Conservation (phyloP, 176 grass and related monocot genomes). For the Avena insularis region DNA sequence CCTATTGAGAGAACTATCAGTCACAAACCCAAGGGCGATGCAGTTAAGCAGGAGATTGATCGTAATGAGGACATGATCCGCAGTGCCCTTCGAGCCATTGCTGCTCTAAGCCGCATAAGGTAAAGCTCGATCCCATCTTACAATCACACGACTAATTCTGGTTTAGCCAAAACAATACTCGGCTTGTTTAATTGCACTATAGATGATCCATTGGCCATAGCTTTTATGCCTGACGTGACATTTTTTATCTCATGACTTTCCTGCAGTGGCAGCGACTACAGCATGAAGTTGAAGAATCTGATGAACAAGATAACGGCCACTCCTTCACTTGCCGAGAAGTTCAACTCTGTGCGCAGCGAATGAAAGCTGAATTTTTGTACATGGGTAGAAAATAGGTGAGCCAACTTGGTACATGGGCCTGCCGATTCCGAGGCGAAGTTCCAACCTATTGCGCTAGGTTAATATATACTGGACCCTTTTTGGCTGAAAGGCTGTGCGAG, state of each 20-base stretch:
- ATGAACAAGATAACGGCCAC: slow-evolving; percentile 79
- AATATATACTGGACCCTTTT: background rate
- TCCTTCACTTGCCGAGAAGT: slow-evolving; percentile 72
- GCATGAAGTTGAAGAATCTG: slow-evolving; percentile 91
- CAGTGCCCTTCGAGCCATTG: slow-evolving; percentile 87
- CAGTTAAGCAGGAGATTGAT: slow-evolving; percentile 97
- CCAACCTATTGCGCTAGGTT: background rate
- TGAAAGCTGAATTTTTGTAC: slow-evolving; percentile 46
- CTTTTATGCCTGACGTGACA: background rate
- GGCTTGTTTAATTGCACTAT: background rate
- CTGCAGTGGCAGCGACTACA: slow-evolving; percentile 83
- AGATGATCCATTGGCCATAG: background rate
- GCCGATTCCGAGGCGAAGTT: background rate
- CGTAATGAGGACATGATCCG: slow-evolving; percentile 99
- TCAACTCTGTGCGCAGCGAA: slow-evolving; percentile 90
- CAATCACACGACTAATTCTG: background rate
- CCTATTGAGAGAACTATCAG: slow-evolving; percentile 90
- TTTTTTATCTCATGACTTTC: slow-evolving; percentile 15
- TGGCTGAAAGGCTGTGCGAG: background rate
- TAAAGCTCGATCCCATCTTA: slow-evolving; percentile 28
- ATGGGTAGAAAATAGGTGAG: slow-evolving; percentile 48
- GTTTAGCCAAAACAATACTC: background rate
- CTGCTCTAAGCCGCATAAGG: slow-evolving; percentile 87
- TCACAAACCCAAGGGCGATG: slow-evolving; percentile 93
- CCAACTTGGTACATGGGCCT: slow-evolving; percentile 5